These are phyloP conservation scores for Globisporangium uncinulatum DNA, from an alignment of 352 stramenopile species.

Conservation along the genomic window DNA sequence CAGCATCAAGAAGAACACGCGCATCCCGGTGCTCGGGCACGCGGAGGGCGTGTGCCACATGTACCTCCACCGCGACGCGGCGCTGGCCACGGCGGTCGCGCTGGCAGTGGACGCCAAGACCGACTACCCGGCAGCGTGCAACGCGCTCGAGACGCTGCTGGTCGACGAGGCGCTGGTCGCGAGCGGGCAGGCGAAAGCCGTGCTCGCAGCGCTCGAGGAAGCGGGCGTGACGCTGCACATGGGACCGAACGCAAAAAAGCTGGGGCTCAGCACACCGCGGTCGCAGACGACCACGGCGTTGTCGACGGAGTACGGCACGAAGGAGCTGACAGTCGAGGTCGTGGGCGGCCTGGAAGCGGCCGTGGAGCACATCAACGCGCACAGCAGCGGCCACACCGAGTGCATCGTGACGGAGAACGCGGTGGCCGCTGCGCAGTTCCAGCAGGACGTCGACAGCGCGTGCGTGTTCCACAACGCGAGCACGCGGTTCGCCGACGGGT, in stretches of 20 bases:
- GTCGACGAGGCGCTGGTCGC: slow-evolving; percentile 88
- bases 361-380: slow-evolving; percentile 94
- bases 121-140: slow-evolving; percentile 97
- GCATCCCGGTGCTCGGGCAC: slow-evolving; percentile 97
- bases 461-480: slow-evolving; percentile 99
- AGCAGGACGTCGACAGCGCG: slow-evolving; percentile 91
- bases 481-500: slow-evolving; percentile 94
- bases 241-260: slow-evolving; percentile 80
- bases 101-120: slow-evolving; percentile 97
- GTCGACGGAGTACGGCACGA: slow-evolving; percentile 94
- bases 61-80: slow-evolving; percentile 92
- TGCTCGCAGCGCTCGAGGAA: slow-evolving; percentile 82
- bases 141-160: slow-evolving; percentile 96
- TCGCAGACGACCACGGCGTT: slow-evolving; percentile 75
- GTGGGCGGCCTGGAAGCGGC: slow-evolving; percentile 86
- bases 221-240: slow-evolving; percentile 93
- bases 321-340: slow-evolving; percentile 93
- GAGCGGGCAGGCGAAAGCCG: slow-evolving; percentile 58
- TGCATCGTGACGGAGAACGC: slow-evolving; percentile 93
- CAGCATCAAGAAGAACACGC: slow-evolving; percentile 96
- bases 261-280: slow-evolving; percentile 51
- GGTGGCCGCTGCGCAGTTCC: slow-evolving; percentile 61
- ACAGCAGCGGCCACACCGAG: slow-evolving; percentile 97
- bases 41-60: slow-evolving; percentile 98
- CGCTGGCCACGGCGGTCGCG: slow-evolving; percentile 78